These are phyloP conservation scores for Ceratobasidium sp. DNA, from an alignment of 1,284 basidiomycete genomes.

Conservation along the genomic window DNA sequence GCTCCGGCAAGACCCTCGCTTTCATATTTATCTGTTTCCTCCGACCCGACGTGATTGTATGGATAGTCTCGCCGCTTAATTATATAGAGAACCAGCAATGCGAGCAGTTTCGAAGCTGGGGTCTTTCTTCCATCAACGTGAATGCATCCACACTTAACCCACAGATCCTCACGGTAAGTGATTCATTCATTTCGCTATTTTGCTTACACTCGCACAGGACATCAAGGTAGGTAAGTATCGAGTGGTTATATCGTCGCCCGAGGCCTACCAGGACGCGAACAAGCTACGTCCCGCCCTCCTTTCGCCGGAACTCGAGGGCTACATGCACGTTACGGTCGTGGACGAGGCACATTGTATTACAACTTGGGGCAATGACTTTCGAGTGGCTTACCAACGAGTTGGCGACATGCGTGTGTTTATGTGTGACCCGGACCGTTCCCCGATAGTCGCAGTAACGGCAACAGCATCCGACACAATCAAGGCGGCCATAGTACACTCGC, in stretches of 20 bases:
- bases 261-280: not conserved
- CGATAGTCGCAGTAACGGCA: not conserved
- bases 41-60: not conserved
- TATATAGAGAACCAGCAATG: conserved; percentile 9
- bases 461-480: not conserved
- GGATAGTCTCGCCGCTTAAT: conserved; percentile 17
- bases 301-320: not conserved
- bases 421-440: not conserved
- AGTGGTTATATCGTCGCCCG: not conserved
- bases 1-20: conserved; percentile 2
- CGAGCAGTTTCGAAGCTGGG: not conserved
- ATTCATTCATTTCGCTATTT: not conserved
- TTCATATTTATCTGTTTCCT: not conserved
- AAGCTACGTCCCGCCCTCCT: not conserved
- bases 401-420: not conserved
- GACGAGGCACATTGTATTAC: not conserved
- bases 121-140: not conserved
- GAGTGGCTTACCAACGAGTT: not conserved
- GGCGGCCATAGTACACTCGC: not conserved
- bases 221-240: not conserved
- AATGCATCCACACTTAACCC: not conserved
- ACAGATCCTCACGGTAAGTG: not conserved
- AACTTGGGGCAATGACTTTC: not conserved
- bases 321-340: not conserved
- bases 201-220: not conserved